Conservation (phyloP, 495 filamentous ascomycete genomes). For the Penicillium psychrofluorescens region DNA sequence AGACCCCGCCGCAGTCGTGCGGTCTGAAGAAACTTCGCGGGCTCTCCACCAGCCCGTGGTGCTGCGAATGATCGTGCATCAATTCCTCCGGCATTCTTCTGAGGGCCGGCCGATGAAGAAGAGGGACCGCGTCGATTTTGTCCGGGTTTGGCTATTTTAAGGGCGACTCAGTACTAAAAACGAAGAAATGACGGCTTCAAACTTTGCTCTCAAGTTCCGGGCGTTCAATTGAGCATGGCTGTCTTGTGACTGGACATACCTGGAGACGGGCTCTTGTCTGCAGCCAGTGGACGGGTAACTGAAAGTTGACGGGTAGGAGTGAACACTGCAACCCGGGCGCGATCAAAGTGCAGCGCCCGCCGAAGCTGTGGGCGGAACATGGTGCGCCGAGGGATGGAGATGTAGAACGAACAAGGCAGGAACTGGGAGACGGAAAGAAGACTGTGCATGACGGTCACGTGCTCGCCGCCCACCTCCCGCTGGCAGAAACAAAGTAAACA, state of each 20-base stretch:
- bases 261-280: constrained; percentile 13
- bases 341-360: constrained; percentile 12
- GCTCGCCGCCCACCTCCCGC: neutral
- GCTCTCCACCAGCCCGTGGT: constrained; percentile 17
- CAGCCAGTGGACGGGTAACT: constrained; percentile 9
- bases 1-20: constrained; percentile 14
- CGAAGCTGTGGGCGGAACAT: constrained; percentile 28
- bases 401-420: constrained; percentile 3
- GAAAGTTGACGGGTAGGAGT: constrained; percentile 25
- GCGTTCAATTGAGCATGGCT: neutral
- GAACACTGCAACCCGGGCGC: constrained; percentile 4
- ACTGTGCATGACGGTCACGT: constrained; percentile 6
- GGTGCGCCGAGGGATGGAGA: constrained; percentile 4
- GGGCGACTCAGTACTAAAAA: neutral
- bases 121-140: constrained; percentile 11
- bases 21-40: constrained; percentile 27
- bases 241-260: constrained; percentile 15
- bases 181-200: neutral
- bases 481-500: too few species aligned
- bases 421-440: constrained; percentile 7
- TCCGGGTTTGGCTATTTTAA: neutral
- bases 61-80: constrained; percentile 38
- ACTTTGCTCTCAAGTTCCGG: too few species aligned
- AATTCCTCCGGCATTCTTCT: constrained; percentile 9
- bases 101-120: neutral